Conservation (phyloP, 208 protist genomes). For the Entamoeba invadens region DNA sequence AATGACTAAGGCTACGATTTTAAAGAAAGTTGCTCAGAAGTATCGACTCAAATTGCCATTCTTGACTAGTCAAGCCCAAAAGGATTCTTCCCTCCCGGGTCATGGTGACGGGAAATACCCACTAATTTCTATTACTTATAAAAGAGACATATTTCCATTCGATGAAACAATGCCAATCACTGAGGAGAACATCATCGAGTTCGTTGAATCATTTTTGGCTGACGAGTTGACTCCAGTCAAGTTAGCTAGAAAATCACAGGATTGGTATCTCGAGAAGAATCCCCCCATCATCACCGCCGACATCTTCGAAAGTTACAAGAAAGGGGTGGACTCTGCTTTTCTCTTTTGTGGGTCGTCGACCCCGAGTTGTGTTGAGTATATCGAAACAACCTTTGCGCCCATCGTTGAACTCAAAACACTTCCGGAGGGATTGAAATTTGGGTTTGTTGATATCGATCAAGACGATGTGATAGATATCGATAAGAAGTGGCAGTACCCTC, state of each 20-base stretch:
- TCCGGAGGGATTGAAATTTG: neutral
- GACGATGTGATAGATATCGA: neutral
- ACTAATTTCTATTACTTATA: neutral
- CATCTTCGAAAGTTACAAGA: neutral
- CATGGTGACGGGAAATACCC: neutral
- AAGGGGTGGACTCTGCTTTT: neutral
- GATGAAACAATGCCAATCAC: neutral
- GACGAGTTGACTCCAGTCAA: neutral
- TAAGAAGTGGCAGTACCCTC: neutral
- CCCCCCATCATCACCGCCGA: neutral
- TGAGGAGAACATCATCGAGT: neutral
- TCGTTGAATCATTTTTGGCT: neutral
- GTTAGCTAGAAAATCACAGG: neutral
- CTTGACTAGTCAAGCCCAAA: neutral
- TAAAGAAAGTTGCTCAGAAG: neutral
- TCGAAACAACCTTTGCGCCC: neutral
- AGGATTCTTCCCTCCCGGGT: neutral
- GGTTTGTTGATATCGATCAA: neutral
- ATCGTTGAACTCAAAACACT: neutral
- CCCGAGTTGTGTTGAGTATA: neutral
- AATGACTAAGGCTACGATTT: neutral
- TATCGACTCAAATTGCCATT: neutral
- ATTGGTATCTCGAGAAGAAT: neutral
- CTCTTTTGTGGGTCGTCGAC: neutral
- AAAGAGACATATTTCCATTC: neutral